Conservation (phyloP, 2,329 filamentous ascomycete genomes). For the Chrysoporthe puriensis region DNA sequence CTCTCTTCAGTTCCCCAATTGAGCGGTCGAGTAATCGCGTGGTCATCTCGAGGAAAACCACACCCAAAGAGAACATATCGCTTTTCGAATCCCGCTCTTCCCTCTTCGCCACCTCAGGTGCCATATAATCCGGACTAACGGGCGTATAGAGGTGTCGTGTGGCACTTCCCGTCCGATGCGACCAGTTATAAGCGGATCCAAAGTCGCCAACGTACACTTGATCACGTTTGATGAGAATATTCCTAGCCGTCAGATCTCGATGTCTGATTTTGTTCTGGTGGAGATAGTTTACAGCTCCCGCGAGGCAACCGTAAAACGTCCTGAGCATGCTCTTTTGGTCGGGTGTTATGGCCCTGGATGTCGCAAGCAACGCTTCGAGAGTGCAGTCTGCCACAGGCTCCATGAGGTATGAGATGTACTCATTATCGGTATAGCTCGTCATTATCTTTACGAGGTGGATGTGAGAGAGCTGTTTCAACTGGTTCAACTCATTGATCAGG, state of each 20-base stretch:
- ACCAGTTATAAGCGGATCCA: conserved; percentile 30
- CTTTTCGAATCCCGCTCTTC: conserved; percentile 26
- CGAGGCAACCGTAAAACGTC: conserved; percentile 30
- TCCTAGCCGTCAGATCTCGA: conserved; percentile 28
- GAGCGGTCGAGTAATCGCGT: conserved; percentile 27
- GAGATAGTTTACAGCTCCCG: conserved; percentile 30
- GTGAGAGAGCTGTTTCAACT: conserved; percentile 21
- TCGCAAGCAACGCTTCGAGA: conserved; percentile 22
- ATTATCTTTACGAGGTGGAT: conserved; percentile 30
- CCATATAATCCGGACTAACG: conserved; percentile 29
- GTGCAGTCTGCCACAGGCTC: conserved; percentile 26
- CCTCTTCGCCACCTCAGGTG: conserved; percentile 27
- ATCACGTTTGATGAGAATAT: conserved; percentile 26
- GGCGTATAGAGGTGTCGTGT: conserved; percentile 27
- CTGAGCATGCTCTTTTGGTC: conserved; percentile 15
- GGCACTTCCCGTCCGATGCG: conserved; percentile 18
- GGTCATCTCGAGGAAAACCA: conserved; percentile 31
- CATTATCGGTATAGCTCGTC: conserved; percentile 29
- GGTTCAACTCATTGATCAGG: conserved; percentile 22
- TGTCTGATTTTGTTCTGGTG: conserved; percentile 26
- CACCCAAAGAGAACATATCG: conserved; percentile 31
- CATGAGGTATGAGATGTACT: conserved; percentile 32
- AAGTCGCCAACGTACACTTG: conserved; percentile 30
- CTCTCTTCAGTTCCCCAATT: conserved; percentile 17
- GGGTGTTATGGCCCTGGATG: not conserved